These are phyloP conservation scores for Coemansia sp. DNA, from an alignment of 192 early-diverging fungal genomes.

Conservation along the genomic window DNA sequence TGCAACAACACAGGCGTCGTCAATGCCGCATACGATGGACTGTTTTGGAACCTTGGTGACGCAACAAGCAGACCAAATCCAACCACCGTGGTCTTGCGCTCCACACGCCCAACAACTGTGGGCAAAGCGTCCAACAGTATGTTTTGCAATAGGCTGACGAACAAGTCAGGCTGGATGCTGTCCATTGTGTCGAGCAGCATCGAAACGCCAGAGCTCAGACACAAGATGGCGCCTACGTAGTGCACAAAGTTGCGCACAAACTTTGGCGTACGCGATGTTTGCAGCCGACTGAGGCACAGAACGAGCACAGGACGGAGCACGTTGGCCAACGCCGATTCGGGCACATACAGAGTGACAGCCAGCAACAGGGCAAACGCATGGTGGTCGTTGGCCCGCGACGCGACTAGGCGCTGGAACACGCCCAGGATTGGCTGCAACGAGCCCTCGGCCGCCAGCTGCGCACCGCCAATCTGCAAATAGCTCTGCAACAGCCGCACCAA, in stretches of 20 bases:
- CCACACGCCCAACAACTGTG: constrained; percentile 34
- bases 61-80: constrained; percentile 46
- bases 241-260: constrained; percentile 44
- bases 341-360: constrained; percentile 74
- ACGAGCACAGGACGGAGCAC: constrained; percentile 64
- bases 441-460: constrained; percentile 65
- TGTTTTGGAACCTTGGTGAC: constrained; percentile 24
- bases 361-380: constrained; percentile 81
- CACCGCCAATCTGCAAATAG: constrained; percentile 75
- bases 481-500: constrained; percentile 85
- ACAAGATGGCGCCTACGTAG: constrained; percentile 45
- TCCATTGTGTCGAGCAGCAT: constrained; percentile 45
- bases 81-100: constrained; percentile 51
- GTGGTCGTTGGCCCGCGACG: constrained; percentile 82
- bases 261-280: constrained; percentile 38
- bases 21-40: constrained; percentile 12
- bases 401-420: constrained; percentile 88
- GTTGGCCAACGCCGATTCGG: constrained; percentile 59
- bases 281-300: constrained; percentile 59
- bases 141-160: constrained; percentile 41
- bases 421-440: constrained; percentile 85
- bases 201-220: constrained; percentile 26
- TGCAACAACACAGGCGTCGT: constrained; percentile 32
- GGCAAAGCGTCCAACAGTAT: constrained; percentile 46
- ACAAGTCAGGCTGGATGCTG: constrained; percentile 42